Evolutionary conservation across 768 basidiomycete species (phyloP), one percentile per base, ranked within the genome.

Genomic region (Tulasnella sp.): DNA sequence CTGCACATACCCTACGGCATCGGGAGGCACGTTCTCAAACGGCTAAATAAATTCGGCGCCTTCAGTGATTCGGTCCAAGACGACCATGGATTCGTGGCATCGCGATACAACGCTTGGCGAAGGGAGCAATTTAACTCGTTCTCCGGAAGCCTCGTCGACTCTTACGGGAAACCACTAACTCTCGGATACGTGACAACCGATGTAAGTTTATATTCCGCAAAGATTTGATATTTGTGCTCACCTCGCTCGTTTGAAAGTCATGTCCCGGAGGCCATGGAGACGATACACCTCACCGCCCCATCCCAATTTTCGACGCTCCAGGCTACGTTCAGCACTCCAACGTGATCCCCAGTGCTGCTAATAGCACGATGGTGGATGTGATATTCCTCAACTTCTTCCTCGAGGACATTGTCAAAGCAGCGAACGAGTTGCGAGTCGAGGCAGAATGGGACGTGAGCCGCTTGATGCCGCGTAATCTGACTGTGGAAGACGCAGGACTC

Each of bases 161-260:
- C 26, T 62, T 0, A 37, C 26, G 44, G 19, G 84, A 81, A 1
- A 81, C 83, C 88, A 73, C 78, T 87, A 76, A 90, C 90, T 0
- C 79, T 88, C 22, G 91, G 92, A 74, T 92, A 92, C 76, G 90
- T 92, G 29, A 92, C 91, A 5, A 76, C 79, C 0, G 90, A 91
- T 78, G 87, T 89, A 75, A 77, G 87, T 78, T 29, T 32, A n/a
- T 32, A n/a, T 6, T 32, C 29, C 29, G 39, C 67, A n/a, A n/a
- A n/a, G n/a, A n/a, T n/a, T 19, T 1, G 22, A 2, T 19, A 62
- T 26, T 16, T 8, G 11, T 7, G 59, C 47, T 65, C 39, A 26
- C 34, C 59, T 19, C 19, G 7, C 39, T 42, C 66, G n/a, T 41
- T 29, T 52, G 44, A 0, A 70, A 87, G 90, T 80, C 85, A 1